Evolutionary conservation across 148 eudicot species (phyloP), one percentile per base, ranked within the genome.

Genomic region (Bassia scoparia): DNA sequence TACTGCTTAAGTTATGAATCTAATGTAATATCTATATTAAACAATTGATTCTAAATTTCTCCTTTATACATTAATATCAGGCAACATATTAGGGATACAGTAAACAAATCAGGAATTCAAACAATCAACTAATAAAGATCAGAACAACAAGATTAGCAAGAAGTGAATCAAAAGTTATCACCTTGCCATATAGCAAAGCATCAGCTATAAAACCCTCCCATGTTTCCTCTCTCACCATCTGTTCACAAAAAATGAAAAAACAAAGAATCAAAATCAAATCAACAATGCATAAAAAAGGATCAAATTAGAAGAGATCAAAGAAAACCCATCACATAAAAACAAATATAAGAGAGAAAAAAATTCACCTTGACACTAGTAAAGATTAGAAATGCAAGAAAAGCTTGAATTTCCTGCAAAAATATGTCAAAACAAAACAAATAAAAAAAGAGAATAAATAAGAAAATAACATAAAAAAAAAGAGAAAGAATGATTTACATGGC

Each of bases 161-260:
- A 61, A 37, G 23, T 61, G 9, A 18, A 59, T 8, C 29, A 50
- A 75, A 59, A n/a, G 3, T 26, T 14, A 67, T 49, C 29, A 92
- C 99, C 99, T 95, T 92, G 18, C 89, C 96, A 30, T 76, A 95
- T 64, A 95, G 80, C 67, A 95, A 74, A 55, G 83, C 74, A 74
- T 95, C 90, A 66, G 89, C 85, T 61, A 86, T 76, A 80, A 92
- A 88, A 52, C 85, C 89, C 73, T 95, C 99, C 93, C 90, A 88
- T 33, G 91, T 86, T 85, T 92, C 99, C 72, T 82, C 87, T 77
- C 82, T 91, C 74, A 92, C 92, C 84, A 88, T 73, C 98, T 95
- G 80, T 27, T 60, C 27, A 77, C 58, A 18, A 0, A 23, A 13
- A 7, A 1, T 33, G 27, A 70, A 26, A 70, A 27, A 44, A 33